These are phyloP conservation scores for Bipolaris zeicola DNA, from an alignment of 2,329 filamentous ascomycete species.

Conservation along the genomic window DNA sequence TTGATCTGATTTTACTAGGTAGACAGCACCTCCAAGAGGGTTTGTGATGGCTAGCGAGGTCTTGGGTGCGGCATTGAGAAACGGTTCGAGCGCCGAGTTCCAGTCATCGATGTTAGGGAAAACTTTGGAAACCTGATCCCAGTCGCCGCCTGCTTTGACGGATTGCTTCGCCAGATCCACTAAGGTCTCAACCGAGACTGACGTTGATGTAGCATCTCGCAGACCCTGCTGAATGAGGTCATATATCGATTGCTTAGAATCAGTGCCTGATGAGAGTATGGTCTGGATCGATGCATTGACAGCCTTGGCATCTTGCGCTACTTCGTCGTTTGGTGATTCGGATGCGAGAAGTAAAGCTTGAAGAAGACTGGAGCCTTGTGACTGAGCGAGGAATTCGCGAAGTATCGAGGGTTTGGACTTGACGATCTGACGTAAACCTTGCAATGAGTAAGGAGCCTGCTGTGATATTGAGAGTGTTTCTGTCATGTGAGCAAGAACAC, in stretches of 20 bases:
- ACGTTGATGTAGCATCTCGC: slow-evolving; percentile 50
- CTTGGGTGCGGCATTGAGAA: slow-evolving; percentile 61
- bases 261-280: slow-evolving; percentile 44
- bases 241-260: slow-evolving; percentile 54
- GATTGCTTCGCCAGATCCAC: slow-evolving; percentile 59
- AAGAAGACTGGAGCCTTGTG: slow-evolving; percentile 57
- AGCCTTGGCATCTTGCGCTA: slow-evolving; percentile 52
- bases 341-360: slow-evolving; percentile 59
- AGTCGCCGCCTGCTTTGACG: slow-evolving; percentile 41
- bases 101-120: slow-evolving; percentile 70
- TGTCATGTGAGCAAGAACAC: slow-evolving; percentile 47
- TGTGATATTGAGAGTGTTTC: slow-evolving; percentile 46
- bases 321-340: slow-evolving; percentile 59
- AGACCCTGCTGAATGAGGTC: slow-evolving; percentile 61
- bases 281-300: slow-evolving; percentile 48
- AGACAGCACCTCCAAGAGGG: slow-evolving; percentile 71
- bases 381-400: slow-evolving; percentile 51
- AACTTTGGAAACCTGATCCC: slow-evolving; percentile 53
- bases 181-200: slow-evolving; percentile 61
- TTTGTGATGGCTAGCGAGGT: slow-evolving; percentile 76
- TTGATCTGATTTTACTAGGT: slow-evolving; percentile 58
- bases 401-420: slow-evolving; percentile 50
- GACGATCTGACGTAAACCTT: slow-evolving; percentile 54
- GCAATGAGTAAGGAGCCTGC: slow-evolving; percentile 44
- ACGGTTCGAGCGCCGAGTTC: slow-evolving; percentile 64